phyloP scores from a whole-genome alignment of 768 basidiomycete genomes.

The Holtermanniella nyarrowii region DNA sequence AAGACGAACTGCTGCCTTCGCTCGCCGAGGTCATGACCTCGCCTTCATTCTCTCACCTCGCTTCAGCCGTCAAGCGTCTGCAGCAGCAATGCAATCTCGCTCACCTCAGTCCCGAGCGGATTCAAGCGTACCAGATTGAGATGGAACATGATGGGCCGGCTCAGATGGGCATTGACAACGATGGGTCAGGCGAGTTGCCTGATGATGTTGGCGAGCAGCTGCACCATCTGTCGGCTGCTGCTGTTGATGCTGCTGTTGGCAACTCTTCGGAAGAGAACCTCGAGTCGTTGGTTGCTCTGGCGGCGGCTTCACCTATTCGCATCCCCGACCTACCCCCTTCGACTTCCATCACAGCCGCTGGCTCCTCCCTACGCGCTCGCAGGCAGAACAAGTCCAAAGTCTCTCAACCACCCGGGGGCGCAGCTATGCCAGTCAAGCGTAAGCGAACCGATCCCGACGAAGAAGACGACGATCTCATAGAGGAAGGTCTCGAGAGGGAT shows the following conservation, averaged over 20 bases:
- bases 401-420: constrained; percentile 19
- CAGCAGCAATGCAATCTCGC: constrained; percentile 3
- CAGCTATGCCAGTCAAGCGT: constrained; percentile 17
- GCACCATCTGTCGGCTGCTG: not conserved
- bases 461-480: not conserved
- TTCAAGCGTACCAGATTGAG: constrained; percentile 3
- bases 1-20: constrained; percentile 10
- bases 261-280: not conserved
- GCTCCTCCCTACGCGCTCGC: constrained; percentile 16
- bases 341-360: constrained; percentile 7
- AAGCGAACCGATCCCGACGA: not conserved
- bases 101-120: constrained; percentile 5
- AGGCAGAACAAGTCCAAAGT: constrained; percentile 18
- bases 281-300: constrained; percentile 1
- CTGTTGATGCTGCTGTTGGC: not conserved
- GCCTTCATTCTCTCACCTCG: constrained; percentile 5
- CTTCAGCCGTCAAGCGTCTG: constrained; percentile 4
- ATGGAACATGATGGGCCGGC: not conserved
- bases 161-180: not conserved
- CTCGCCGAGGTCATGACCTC: constrained; percentile 16
- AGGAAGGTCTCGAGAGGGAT: not conserved
- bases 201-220: not conserved
- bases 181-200: not conserved
- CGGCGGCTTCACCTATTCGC: not conserved
- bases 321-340: not conserved